Base-by-base conservation (phyloP, 352 stramenopile genomes). In the Pythium rhizo-oryzae region DNA sequence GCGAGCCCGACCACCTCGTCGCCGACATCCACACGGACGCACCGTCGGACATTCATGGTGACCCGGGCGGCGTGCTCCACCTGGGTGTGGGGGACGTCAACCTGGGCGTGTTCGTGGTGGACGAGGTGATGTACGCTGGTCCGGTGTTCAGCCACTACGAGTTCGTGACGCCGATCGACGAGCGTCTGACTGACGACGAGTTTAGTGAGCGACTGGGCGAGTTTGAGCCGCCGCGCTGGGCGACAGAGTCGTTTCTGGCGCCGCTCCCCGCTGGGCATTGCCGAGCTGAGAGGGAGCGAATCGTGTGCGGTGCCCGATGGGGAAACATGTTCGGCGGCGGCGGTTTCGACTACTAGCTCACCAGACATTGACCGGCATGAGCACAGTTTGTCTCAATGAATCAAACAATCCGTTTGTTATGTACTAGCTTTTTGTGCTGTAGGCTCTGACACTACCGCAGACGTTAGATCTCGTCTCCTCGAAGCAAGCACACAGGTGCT, bases 101-200 rank as follows among this genome's bases (percentile, higher is more conserved):
- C 57, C 39, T 69, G 8, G 72, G 65, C 1, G 66, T 78, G 21
- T 73, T 79, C 39, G 54, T 75, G 23, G 66, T 82, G 1, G 65
- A 78, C 33, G 63, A 72, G 1, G 30, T 57, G 25, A 65, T 79
- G 65, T 82, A 79, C 43, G 75, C 72, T 8, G 75, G 75, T 9
- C 75, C 75, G 2, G 62, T 82, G 35, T 79, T 82, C 50, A 76
- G 66, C 55, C 70, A 58, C 51, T 79, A 80, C 64, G 75, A 79
- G 65, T 78, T 80, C 56, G 57, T 76, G 23, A 77, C 67, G 19
- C 46, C 65, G 5, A 72, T 74, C 43, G 57, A 76, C 60, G 30
- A 74, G n/a, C 67, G 75, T 1, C 51, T 77, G 43, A 77, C 56
- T 0, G 74, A 81, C 35, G 55, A 66, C 0, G 71, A 77, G 28